Base-by-base conservation (phyloP, 306 rosid species). In the Cucurbita pepo region DNA sequence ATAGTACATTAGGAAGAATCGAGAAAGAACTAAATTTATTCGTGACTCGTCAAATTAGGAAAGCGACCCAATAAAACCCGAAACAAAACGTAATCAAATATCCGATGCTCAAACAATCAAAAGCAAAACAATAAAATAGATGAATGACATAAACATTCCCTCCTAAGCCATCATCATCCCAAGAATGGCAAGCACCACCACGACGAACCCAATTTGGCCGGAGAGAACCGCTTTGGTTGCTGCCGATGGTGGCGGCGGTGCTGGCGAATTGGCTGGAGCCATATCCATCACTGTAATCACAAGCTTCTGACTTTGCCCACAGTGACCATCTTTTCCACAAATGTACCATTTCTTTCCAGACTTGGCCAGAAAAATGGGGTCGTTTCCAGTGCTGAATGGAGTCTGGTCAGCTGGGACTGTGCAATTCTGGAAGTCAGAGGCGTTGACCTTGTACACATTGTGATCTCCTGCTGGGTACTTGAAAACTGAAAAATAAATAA, bases 101-200 rank as follows among this genome's bases (percentile, higher is more conserved):
- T 65, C 3, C 10, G 43, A 43, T 43, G 34, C n/a, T 18, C 7
- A 43, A 64, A 45, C n/a, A 45, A 43, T 41, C 51, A 66, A 44
- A 44, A 18, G 55, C 38, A 66, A 44, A 44, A 44, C 10, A 64
- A n/a, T 8, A 64, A 64, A 64, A 65, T 6, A 65, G 38, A 21
- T 19, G 10, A 36, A 60, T 30, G 34, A 30, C 34, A 30, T 30
- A 30, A 30, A 30, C 34, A 34, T 3, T 22, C 16, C 71, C 16
- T 11, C n/a, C 52, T 72, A 72, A 55, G 53, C 41, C 14, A 72
- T 21, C 57, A 62, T 52, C 50, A 51, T 25, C 51, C 81, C 77
- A 40, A 78, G 73, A 36, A 60, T 18, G 40, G 73, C 74, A 10
- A 62, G 2, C 8, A 64, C 36, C 78, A 62, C 9, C 2, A 22